Conservation (phyloP, 352 stramenopile genomes). For the Phytophthora tentaculata region DNA sequence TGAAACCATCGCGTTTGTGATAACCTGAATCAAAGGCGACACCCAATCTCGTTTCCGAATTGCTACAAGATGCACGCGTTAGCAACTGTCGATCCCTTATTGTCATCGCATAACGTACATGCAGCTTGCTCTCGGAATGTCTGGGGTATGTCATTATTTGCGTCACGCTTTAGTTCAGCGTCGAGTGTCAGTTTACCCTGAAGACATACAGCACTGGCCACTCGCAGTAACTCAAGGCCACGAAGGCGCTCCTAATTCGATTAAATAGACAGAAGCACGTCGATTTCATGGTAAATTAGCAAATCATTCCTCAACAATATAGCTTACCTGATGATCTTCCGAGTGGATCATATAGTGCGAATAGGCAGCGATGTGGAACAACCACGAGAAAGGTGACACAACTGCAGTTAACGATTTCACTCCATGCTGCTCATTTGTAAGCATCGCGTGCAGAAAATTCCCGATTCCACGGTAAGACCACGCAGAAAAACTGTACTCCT, state of each 20-base stretch:
- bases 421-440: slow-evolving; percentile 26
- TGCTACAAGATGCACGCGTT: slow-evolving; percentile 23
- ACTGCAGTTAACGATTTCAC: slow-evolving; percentile 24
- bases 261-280: neutral
- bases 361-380: slow-evolving; percentile 53
- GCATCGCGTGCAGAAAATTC: slow-evolving; percentile 41
- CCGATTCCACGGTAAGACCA: slow-evolving; percentile 64
- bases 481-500: slow-evolving; percentile 64
- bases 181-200: slow-evolving; percentile 23
- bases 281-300: neutral
- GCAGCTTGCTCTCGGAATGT: slow-evolving; percentile 29
- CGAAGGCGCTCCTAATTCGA: slow-evolving; percentile 35
- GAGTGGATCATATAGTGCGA: slow-evolving; percentile 49
- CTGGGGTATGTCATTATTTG: neutral
- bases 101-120: slow-evolving; percentile 14
- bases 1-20: slow-evolving; percentile 78
- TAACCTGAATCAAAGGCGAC: slow-evolving; percentile 58
- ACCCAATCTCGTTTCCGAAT: slow-evolving; percentile 60
- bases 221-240: slow-evolving; percentile 41
- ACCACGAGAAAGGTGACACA: slow-evolving; percentile 47
- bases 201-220: slow-evolving; percentile 23
- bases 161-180: neutral
- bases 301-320: neutral
- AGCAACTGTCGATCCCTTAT: neutral
- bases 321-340: slow-evolving; percentile 38